Conservation (phyloP, 306 rosid genomes). For the Corylus avellana region DNA sequence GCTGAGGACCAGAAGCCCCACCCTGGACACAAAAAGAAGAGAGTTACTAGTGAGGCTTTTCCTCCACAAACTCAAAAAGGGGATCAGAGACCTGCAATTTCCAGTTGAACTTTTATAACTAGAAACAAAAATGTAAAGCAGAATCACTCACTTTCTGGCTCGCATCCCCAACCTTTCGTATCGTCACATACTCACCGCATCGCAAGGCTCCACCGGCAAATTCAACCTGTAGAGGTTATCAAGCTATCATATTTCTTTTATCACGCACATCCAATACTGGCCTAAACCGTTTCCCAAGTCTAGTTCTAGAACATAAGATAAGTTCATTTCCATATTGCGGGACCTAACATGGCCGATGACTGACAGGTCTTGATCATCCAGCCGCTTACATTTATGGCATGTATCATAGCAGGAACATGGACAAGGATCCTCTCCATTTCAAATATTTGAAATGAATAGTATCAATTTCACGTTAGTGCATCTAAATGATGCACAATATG, state of each 20-base stretch:
- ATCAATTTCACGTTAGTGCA: too few species aligned
- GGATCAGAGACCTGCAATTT: not conserved
- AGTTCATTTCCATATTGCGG: not conserved
- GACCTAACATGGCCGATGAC: conserved; percentile 17
- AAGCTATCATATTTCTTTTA: conserved; percentile 14
- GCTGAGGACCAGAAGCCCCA: conserved; percentile 85
- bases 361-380: not conserved
- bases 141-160: conserved; percentile 71
- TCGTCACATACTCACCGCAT: conserved; percentile 89
- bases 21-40: conserved; percentile 47
- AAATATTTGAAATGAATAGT: too few species aligned
- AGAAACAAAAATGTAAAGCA: conserved; percentile 11
- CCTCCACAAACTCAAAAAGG: conserved; percentile 1
- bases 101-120: conserved; percentile 11
- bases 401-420: not conserved
- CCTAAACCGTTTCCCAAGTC: conserved; percentile 2
- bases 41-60: conserved; percentile 18
- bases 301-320: conserved; percentile 16
- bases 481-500: too few species aligned
- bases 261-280: conserved; percentile 6
- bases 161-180: conserved; percentile 90
- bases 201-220: conserved; percentile 84
- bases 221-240: conserved; percentile 59
- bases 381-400: not conserved
- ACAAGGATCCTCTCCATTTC: too few species aligned